Evolutionary conservation across 805 yeast species (phyloP).

Genomic region (Schwanniomyces pseudopolymorphus): DNA sequence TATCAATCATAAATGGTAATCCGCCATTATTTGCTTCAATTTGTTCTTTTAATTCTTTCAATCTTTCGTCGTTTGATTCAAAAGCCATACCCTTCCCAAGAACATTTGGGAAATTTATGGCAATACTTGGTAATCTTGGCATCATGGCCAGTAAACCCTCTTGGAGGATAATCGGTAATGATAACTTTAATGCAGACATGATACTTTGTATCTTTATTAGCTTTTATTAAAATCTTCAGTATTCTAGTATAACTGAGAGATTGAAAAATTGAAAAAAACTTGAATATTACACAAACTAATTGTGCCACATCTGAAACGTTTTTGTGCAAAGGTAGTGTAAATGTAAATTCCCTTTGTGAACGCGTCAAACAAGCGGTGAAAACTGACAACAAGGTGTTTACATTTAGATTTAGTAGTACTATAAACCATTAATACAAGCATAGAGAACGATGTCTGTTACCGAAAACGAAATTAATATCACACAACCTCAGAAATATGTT

Average conservation of each 20-base stretch:
- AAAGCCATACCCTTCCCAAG: conserved; percentile 1
- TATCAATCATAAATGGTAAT: conserved; percentile 49
- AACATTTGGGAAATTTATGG: conserved; percentile 6
- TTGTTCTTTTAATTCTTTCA: conserved; percentile 39
- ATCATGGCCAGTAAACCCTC: conserved; percentile 8
- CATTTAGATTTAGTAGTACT: background rate
- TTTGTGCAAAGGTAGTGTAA: background rate
- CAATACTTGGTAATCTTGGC: conserved; percentile 15
- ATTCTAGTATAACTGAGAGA: background rate
- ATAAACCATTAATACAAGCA: background rate
- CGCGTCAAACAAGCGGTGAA: background rate
- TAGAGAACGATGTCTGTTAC: conserved; percentile 1
- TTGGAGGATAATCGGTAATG: conserved; percentile 8
- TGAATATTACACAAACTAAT: background rate
- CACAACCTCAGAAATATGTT: conserved; percentile 75
- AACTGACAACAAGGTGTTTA: background rate
- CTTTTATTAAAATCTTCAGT: background rate
- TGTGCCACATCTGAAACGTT: background rate
- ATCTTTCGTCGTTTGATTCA: conserved; percentile 19
- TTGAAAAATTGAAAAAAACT: conserved; percentile 1
- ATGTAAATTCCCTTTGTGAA: conserved; percentile 1
- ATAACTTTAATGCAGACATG: conserved; percentile 26
- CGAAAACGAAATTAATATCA: conserved; percentile 13
- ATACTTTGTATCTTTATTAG: conserved; percentile 7
- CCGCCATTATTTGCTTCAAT: conserved; percentile 32